A percentile compares a stretch with the other conserved stretches of the same genome.
Evolutionary conservation across 495 filamentous ascomycete species (phyloP).

Genomic region (Hypoxylon perforatum): DNA sequence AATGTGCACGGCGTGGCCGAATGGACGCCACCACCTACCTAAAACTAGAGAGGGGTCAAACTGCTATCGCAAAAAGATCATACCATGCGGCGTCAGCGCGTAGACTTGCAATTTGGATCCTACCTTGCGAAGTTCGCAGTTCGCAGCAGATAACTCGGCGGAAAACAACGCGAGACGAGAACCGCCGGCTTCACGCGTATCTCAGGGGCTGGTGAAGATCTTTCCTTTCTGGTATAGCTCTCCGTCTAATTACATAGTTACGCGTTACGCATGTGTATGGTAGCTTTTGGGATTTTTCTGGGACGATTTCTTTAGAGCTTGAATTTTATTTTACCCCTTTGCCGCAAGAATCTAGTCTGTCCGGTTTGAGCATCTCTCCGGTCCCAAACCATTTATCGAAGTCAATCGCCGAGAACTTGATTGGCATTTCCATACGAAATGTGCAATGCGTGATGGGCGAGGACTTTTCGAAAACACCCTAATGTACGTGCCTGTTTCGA

Average conservation of each 20-base stretch:
- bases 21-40: background rate
- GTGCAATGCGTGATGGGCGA: slow-evolving; percentile 27
- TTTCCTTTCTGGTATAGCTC: slow-evolving; percentile 39
- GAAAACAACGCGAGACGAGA: slow-evolving; percentile 18
- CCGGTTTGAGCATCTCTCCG: slow-evolving; percentile 37
- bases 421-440: slow-evolving; percentile 35
- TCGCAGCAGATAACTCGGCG: slow-evolving; percentile 11
- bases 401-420: slow-evolving; percentile 13
- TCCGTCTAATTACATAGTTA: slow-evolving; percentile 25
- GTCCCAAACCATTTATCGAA: slow-evolving; percentile 23
- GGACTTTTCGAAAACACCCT: slow-evolving; percentile 38
- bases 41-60: background rate
- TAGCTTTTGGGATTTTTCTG: slow-evolving; percentile 22
- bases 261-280: slow-evolving; percentile 16
- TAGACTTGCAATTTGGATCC: slow-evolving; percentile 15
- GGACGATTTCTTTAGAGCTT: slow-evolving; percentile 27
- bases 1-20: too few species aligned
- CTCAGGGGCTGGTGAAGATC: slow-evolving; percentile 32
- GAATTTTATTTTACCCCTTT: slow-evolving; percentile 7
- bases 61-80: slow-evolving; percentile 5
- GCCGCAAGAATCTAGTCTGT: slow-evolving; percentile 33
- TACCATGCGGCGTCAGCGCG: slow-evolving; percentile 13
- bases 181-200: slow-evolving; percentile 16
- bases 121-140: slow-evolving; percentile 14
- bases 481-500: slow-evolving; percentile 46